These are phyloP conservation scores for Erodium trifolium DNA, from an alignment of 441 rosid genomes.

Conservation along the genomic window DNA sequence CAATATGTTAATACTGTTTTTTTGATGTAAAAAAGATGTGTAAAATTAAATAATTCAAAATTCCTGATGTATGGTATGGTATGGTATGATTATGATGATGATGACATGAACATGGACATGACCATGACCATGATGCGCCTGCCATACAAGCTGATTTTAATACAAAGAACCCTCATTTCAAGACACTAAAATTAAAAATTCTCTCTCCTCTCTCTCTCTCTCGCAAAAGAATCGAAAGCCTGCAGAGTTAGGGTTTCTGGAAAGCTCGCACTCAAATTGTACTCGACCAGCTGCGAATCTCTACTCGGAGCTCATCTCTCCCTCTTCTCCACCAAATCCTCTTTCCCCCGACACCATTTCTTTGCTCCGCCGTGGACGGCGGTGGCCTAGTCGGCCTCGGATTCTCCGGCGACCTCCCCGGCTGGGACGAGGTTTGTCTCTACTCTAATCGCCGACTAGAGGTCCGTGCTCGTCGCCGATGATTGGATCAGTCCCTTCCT, in stretches of 20 bases:
- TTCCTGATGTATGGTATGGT: constrained; percentile 5
- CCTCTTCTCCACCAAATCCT: constrained; percentile 26
- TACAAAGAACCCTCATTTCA: constrained; percentile 35
- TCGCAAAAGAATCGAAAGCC: constrained; percentile 33
- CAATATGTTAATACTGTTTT: no score
- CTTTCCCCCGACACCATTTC: constrained; percentile 33
- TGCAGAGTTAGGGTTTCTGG: constrained; percentile 58
- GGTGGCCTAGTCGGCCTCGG: constrained; percentile 20
- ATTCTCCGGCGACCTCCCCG: constrained; percentile 8
- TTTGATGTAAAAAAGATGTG: no score
- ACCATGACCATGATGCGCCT: neutral
- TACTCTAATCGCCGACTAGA: constrained; percentile 18
- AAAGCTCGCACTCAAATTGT: constrained; percentile 59
- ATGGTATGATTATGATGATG: constrained; percentile 23
- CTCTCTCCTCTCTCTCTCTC: constrained; percentile 24
- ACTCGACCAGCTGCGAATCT: constrained; percentile 34
- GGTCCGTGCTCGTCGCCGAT: neutral
- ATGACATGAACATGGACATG: constrained; percentile 14
- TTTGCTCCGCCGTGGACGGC: constrained; percentile 41
- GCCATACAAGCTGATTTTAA: constrained; percentile 21
- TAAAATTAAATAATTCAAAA: no score
- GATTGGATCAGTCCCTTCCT: neutral
- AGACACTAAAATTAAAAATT: constrained; percentile 29
- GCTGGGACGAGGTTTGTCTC: constrained; percentile 34
- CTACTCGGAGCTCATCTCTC: neutral